Conservation (phyloP, 1,139 yeast species). For the Dujonia santamariae region DNA sequence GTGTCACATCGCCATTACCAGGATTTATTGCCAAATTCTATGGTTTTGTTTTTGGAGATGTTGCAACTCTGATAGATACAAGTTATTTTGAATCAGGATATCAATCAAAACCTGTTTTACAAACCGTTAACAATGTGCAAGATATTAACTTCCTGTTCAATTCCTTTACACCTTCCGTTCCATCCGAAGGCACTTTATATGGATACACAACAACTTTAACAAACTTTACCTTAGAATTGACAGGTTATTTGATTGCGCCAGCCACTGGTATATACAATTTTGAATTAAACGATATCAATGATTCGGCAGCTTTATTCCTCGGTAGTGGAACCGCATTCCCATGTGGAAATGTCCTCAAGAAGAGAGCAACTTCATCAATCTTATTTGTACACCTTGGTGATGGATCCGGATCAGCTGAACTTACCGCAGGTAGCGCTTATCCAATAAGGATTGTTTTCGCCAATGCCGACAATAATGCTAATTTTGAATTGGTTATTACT, state of each 20-base stretch:
- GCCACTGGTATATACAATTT: conserved; percentile 20
- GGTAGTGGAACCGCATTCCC: conserved; percentile 4
- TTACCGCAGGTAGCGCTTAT: conserved; percentile 15
- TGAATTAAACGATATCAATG: background rate
- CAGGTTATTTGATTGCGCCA: conserved; percentile 21
- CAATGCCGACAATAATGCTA: background rate
- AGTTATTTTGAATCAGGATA: background rate
- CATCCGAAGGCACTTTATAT: background rate
- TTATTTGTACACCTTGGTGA: background rate
- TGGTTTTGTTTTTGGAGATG: background rate
- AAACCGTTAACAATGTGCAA: background rate
- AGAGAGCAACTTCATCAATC: conserved; percentile 1
- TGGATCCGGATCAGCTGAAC: conserved; percentile 4
- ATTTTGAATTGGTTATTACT: background rate
- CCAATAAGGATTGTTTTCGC: conserved; percentile 15
- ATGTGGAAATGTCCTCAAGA: conserved; percentile 1
- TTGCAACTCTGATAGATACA: background rate
- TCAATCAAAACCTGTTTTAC: background rate
- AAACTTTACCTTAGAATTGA: conserved; percentile 18
- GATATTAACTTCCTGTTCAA: conserved; percentile 1
- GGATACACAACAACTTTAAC: conserved; percentile 4
- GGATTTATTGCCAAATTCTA: conserved; percentile 3
- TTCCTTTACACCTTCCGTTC: background rate
- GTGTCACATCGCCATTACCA: background rate
- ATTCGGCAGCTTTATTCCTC: conserved; percentile 2